Percentiles rank a stretch among this genome's conserved stretches.
Evolutionary conservation across 257 asterid genomes (phyloP).

Genomic region (Dorcoceras hygrometricum): DNA sequence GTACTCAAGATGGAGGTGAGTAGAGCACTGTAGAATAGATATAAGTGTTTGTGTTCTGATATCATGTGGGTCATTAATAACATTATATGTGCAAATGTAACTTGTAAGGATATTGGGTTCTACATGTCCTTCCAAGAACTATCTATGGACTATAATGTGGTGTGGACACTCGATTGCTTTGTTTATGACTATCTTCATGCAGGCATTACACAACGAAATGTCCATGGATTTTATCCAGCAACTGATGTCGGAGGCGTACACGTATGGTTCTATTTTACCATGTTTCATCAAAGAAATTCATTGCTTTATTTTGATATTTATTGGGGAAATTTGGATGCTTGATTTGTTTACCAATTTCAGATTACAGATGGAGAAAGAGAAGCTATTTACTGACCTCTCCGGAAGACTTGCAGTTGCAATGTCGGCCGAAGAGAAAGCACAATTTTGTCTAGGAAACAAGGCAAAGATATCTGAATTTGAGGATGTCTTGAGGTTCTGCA

Average conservation of each 20-base stretch:
- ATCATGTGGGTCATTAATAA: no score
- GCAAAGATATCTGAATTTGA: constrained; percentile 65
- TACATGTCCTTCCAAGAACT: no score
- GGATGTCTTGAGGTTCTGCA: constrained; percentile 66
- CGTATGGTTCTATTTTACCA: constrained; percentile 46
- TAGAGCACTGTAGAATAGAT: no score
- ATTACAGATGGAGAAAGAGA: constrained; percentile 77
- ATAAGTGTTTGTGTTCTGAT: no score
- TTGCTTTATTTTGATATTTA: constrained; percentile 20
- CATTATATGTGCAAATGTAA: no score
- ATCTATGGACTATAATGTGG: no score
- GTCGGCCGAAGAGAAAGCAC: constrained; percentile 73
- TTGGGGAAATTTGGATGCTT: constrained; percentile 25
- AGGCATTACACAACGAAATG: constrained; percentile 65
- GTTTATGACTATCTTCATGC: constrained; percentile 16
- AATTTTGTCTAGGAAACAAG: constrained; percentile 43
- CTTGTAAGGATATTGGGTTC: no score
- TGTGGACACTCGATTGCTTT: no score
- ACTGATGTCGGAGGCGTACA: constrained; percentile 58
- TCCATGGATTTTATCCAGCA: constrained; percentile 58
- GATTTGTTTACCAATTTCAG: constrained; percentile 46
- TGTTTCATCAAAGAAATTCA: constrained; percentile 13
- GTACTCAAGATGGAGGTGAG: no score
- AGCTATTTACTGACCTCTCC: constrained; percentile 58
- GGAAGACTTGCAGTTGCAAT: constrained; percentile 42